These are phyloP conservation scores for Aureobasidium pullulans DNA, from an alignment of 2,329 filamentous ascomycete genomes.

Conservation along the genomic window DNA sequence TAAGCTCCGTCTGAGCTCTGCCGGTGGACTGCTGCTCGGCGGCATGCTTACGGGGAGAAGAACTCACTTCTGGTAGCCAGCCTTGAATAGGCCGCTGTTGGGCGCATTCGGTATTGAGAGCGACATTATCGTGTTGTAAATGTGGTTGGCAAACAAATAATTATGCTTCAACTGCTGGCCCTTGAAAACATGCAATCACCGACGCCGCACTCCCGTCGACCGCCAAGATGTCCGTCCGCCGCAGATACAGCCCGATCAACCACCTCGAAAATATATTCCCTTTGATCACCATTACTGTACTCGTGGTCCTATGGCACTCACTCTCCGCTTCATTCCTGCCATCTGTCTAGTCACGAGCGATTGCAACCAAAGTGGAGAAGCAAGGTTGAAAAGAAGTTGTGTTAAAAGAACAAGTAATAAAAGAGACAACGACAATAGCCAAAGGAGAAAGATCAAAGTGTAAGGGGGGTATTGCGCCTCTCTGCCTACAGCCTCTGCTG, in stretches of 20 bases:
- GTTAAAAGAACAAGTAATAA: not conserved
- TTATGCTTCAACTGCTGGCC: not conserved
- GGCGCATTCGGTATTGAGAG: conserved; percentile 92
- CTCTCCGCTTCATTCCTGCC: not conserved
- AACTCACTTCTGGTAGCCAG: conserved; percentile 86
- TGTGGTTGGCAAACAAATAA: conserved; percentile 1
- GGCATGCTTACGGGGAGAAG: not conserved
- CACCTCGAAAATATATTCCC: not conserved
- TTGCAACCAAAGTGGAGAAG: not conserved
- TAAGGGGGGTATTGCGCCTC: conserved; percentile 12
- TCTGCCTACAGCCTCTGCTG: conserved; percentile 2
- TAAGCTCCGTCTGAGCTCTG: conserved; percentile 9
- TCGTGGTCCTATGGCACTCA: no score
- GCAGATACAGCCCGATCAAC: not conserved
- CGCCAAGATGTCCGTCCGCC: conserved; percentile 1
- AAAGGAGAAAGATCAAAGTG: conserved; percentile 6
- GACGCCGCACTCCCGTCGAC: conserved; percentile 1
- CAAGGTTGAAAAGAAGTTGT: not conserved
- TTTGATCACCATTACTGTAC: no score
- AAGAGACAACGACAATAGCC: conserved; percentile 4
- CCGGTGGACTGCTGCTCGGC: not conserved
- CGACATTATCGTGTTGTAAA: conserved; percentile 58
- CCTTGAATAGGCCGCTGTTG: conserved; percentile 89
- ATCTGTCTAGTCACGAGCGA: not conserved
- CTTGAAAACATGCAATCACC: conserved; percentile 6